Percentiles rank a stretch among this genome's conserved stretches.
These are phyloP conservation scores for Cladosporium sp. DNA, from an alignment of 2,329 filamentous ascomycete species.

Conservation along the genomic window DNA sequence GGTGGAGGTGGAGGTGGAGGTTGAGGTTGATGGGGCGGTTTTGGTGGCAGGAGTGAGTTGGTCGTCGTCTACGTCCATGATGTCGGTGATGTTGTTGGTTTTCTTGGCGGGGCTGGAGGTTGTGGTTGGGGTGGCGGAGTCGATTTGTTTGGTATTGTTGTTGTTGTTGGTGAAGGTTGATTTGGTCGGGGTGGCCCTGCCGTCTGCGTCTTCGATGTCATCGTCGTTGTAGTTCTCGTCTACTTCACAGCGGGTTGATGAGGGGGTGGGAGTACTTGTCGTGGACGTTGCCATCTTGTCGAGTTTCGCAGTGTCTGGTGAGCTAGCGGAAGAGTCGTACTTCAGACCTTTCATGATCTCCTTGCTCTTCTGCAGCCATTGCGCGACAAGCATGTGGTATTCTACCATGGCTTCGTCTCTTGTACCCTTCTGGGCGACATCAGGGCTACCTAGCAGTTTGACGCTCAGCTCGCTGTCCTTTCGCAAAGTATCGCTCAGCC, in stretches of 20 bases:
- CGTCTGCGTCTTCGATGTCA: constrained; percentile 9
- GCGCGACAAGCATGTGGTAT: constrained; percentile 57
- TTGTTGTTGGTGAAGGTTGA: neutral
- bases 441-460: constrained; percentile 47
- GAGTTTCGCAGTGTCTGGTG: constrained; percentile 8
- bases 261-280: neutral
- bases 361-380: constrained; percentile 71
- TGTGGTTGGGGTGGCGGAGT: constrained; percentile 25
- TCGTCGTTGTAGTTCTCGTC: constrained; percentile 26
- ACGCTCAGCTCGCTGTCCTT: constrained; percentile 51
- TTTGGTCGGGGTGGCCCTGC: neutral
- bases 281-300: neutral
- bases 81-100: constrained; percentile 73
- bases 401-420: constrained; percentile 35
- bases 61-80: constrained; percentile 68
- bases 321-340: neutral
- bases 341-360: constrained; percentile 57
- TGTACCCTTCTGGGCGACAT: constrained; percentile 34
- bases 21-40: constrained; percentile 14
- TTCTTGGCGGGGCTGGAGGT: constrained; percentile 62
- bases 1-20: constrained; percentile 15
- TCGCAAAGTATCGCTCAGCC: constrained; percentile 53
- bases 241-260: constrained; percentile 12
- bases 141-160: neutral
- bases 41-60: constrained; percentile 39